Evolutionary conservation across 1,284 basidiomycete genomes (phyloP).

Genomic region (Puccinia horiana): DNA sequence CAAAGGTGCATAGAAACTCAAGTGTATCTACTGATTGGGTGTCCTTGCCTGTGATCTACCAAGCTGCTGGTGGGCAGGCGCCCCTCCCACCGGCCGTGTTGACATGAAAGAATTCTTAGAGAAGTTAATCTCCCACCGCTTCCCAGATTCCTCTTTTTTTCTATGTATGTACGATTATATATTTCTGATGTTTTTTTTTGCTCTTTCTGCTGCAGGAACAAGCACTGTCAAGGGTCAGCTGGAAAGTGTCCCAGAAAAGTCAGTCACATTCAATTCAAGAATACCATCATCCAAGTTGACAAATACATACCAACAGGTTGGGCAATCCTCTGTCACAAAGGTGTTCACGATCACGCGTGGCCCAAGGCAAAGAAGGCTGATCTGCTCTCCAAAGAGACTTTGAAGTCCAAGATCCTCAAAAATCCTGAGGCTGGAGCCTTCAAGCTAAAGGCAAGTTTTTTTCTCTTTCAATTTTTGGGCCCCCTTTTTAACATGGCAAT

Average conservation of each 20-base stretch:
- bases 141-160: background rate
- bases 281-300: background rate
- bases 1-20: background rate
- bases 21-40: background rate
- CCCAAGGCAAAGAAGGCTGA: background rate
- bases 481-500: too few relatives aligned
- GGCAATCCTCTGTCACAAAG: slow-evolving; percentile 1
- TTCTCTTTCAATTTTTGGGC: too few relatives aligned
- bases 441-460: background rate
- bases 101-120: background rate
- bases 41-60: background rate
- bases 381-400: background rate
- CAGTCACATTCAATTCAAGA: background rate
- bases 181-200: too few relatives aligned
- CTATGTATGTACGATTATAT: background rate
- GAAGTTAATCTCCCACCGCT: background rate
- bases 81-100: background rate
- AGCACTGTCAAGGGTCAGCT: background rate
- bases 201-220: background rate
- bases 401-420: background rate
- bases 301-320: background rate
- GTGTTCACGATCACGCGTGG: slow-evolving; percentile 2
- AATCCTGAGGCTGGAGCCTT: background rate
- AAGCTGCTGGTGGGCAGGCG: background rate
- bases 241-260: background rate